phyloP scores from a whole-genome alignment of 2,329 filamentous ascomycete genomes.

The Tolypocladium sp. region DNA sequence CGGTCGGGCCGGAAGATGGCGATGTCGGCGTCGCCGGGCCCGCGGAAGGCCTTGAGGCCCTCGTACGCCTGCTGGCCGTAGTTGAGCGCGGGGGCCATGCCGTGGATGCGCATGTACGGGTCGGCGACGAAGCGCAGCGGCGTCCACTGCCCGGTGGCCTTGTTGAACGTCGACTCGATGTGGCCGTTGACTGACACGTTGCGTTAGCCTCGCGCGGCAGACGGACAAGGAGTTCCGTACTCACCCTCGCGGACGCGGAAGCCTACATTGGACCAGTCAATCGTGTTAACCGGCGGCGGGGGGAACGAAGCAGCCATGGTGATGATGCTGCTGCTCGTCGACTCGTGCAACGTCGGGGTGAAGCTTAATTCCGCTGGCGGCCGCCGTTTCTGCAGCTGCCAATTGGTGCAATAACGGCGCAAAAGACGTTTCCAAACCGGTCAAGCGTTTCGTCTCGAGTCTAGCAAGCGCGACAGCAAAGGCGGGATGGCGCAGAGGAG shows the following conservation, averaged over 20 bases:
- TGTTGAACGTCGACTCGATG: constrained; percentile 77
- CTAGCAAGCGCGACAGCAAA: background rate
- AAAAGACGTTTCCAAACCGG: background rate
- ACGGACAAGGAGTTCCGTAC: constrained; percentile 4
- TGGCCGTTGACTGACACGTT: constrained; percentile 71
- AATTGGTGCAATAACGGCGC: background rate
- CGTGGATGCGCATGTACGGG: constrained; percentile 81
- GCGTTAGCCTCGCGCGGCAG: background rate
- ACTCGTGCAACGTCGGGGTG: background rate
- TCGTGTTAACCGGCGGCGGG: constrained; percentile 67
- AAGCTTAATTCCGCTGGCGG: background rate
- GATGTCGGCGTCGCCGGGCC: constrained; percentile 59
- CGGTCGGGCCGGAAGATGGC: constrained; percentile 80
- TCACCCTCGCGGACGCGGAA: constrained; percentile 86
- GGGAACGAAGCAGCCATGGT: constrained; percentile 53
- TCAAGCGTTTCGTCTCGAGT: background rate
- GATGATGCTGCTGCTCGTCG: background rate
- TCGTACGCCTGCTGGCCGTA: constrained; percentile 98
- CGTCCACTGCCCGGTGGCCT: constrained; percentile 67
- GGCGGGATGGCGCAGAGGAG: background rate
- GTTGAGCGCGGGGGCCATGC: constrained; percentile 91
- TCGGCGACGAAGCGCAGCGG: constrained; percentile 70
- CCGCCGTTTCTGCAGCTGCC: background rate
- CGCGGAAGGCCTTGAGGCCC: constrained; percentile 93
- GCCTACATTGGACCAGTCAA: constrained; percentile 90